A percentile compares a stretch with the other conserved stretches of the same genome.
Conservation (phyloP, 139 green algal species). For the Chlorella sp. region DNA sequence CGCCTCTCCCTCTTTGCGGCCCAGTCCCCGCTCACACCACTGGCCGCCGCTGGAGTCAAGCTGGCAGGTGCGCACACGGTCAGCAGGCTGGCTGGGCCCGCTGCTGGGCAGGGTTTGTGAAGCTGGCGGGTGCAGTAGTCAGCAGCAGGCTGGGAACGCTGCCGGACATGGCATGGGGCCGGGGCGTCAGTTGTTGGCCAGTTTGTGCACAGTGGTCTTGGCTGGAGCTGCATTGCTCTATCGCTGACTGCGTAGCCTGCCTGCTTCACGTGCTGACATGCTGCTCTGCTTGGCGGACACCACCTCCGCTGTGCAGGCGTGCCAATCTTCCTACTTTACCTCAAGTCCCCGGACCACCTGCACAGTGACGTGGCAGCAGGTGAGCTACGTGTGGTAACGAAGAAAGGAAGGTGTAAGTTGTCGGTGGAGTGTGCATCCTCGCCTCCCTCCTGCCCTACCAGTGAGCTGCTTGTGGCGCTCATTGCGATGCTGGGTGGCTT, state of each 20-base stretch:
- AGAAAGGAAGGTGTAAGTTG: background rate
- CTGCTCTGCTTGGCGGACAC: background rate
- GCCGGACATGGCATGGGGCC: background rate
- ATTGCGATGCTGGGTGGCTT: too few species aligned
- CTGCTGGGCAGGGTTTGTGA: background rate
- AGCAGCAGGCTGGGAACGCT: too few species aligned
- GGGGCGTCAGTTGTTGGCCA: background rate
- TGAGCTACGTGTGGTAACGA: too few species aligned
- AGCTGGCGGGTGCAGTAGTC: too few species aligned
- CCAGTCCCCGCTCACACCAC: slow-evolving; percentile 44
- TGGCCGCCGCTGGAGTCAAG: slow-evolving; percentile 47
- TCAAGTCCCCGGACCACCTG: slow-evolving; percentile 53
- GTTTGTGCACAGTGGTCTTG: background rate
- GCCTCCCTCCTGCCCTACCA: too few species aligned
- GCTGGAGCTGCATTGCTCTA: background rate
- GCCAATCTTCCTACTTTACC: slow-evolving; percentile 74
- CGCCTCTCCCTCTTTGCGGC: slow-evolving; percentile 55
- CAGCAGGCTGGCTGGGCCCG: background rate
- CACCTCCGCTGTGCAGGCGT: background rate
- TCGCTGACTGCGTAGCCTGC: background rate
- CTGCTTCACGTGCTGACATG: background rate
- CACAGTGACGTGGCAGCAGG: slow-evolving; percentile 57
- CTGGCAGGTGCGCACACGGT: slow-evolving; percentile 5
- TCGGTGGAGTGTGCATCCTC: background rate
- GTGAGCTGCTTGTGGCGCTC: too few species aligned